These are phyloP conservation scores for Naganishia antarctica DNA, from an alignment of 768 basidiomycete species.

Conservation along the genomic window DNA sequence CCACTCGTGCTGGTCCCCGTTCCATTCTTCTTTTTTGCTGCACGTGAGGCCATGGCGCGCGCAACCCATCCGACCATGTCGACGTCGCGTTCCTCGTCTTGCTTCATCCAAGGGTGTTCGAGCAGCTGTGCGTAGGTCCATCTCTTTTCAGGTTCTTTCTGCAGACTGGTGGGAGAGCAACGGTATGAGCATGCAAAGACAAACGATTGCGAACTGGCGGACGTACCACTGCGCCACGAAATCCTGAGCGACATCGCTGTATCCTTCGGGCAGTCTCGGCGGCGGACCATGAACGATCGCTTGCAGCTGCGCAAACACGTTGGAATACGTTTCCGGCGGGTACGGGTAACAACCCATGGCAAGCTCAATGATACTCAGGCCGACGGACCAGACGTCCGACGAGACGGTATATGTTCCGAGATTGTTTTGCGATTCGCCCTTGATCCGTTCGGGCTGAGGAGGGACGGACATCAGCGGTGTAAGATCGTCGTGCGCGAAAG, in stretches of 20 bases:
- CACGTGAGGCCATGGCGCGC: constrained; percentile 44
- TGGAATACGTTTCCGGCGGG: constrained; percentile 92
- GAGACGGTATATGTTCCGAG: constrained; percentile 89
- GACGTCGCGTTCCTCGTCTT: constrained; percentile 60
- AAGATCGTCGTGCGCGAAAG: neutral
- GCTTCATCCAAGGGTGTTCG: constrained; percentile 71
- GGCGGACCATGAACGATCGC: constrained; percentile 95
- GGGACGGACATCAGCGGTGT: constrained; percentile 8
- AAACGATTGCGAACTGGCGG: too few relatives aligned
- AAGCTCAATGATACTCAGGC: constrained; percentile 87
- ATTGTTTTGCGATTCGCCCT: constrained; percentile 82
- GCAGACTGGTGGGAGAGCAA: constrained; percentile 50
- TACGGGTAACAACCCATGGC: constrained; percentile 85
- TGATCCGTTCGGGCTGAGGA: constrained; percentile 83
- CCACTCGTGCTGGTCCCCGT: constrained; percentile 12
- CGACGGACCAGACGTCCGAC: constrained; percentile 93
- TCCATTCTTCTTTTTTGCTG: constrained; percentile 30
- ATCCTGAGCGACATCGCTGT: constrained; percentile 66
- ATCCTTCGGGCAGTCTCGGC: constrained; percentile 72
- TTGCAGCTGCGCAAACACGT: constrained; percentile 93
- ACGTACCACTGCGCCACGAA: constrained; percentile 70
- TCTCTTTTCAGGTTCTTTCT: constrained; percentile 70
- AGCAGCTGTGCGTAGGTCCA: constrained; percentile 80
- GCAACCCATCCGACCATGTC: constrained; percentile 83
- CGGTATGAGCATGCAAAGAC: neutral